Conservation (phyloP, 73 alveolate species). For the Paramecium bursaria region DNA sequence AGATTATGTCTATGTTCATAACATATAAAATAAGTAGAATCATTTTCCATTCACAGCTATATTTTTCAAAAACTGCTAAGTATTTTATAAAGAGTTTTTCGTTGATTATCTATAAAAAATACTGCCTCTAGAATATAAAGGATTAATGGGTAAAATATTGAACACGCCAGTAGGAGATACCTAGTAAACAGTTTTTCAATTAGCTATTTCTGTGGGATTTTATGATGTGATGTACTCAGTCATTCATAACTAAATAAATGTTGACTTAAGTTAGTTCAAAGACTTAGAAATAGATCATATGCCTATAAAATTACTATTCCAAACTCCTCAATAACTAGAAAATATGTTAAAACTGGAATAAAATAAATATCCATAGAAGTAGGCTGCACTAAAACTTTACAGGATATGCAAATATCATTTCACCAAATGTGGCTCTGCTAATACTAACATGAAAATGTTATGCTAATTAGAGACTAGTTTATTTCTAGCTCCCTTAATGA, state of each 20-base stretch:
- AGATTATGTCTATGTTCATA: too few species aligned
- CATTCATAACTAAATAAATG: neutral
- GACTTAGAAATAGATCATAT: neutral
- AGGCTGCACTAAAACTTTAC: slow-evolving; percentile 28
- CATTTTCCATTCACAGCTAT: neutral
- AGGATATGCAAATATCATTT: slow-evolving; percentile 52
- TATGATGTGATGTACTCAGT: slow-evolving; percentile 39
- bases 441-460: neutral
- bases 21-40: too few species aligned
- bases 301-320: slow-evolving; percentile 15
- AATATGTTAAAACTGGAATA: slow-evolving; percentile 40
- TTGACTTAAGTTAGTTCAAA: neutral
- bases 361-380: neutral
- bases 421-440: neutral
- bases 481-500: slow-evolving; percentile 40
- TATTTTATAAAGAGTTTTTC: slow-evolving; percentile 53
- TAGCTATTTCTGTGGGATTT: slow-evolving; percentile 24
- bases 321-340: slow-evolving; percentile 42
- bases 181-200: slow-evolving; percentile 22
- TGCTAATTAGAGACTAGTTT: slow-evolving; percentile 50
- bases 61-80: slow-evolving; percentile 14
- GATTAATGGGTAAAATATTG: neutral
- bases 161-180: slow-evolving; percentile 6
- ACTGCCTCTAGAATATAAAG: slow-evolving; percentile 18
- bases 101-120: slow-evolving; percentile 47